Evolutionary conservation across 2,329 filamentous ascomycete species (phyloP), one percentile per base, ranked within the genome.

Genomic region (Rhinocladiella similis): DNA sequence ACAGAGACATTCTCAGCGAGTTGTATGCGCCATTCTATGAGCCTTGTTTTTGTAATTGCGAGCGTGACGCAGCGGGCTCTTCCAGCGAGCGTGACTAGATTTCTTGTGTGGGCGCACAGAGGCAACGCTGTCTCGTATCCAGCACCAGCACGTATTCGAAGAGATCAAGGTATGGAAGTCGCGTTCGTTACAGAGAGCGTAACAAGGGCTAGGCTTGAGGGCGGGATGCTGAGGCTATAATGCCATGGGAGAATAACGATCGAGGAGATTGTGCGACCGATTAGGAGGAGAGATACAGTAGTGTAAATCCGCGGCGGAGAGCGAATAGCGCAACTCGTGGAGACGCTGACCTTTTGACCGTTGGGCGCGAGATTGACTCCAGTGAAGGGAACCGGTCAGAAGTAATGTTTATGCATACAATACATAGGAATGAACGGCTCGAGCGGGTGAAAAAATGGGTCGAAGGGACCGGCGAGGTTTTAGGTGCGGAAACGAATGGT

Each of bases 1-100:
- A 50, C 53, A 47, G 39, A 12, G 59, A 46, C 59, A 55, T 53
- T 49, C 43, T 55, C 50, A 54, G 16, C 25, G 25, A 36, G 16
- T 12, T 3, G 22, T 38, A 36, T 43, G 42, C 20, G 43, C 25
- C 20, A 22, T 25, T 46, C 20, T 9, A 16, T 25, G 14, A 46
- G 22, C 20, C 12, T 22, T 13, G 38, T n/a, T 16, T 19, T 5
- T 27, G 7, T n/a, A n/a, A n/a, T 13, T 38, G 35, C 13, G 22
- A 25, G 22, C 22, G n/a, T n/a, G 49, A 41, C 25, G 27, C 38
- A 22, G 33, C 19, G 18, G 19, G 5, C 10, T 45, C 33, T 50
- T 12, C 42, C 41, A 33, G 29, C 29, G 10, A 33, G 10, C 3
- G 7, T 9, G 29, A 33, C 7, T 12, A 12, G 7, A 7, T 25